phyloP scores from a whole-genome alignment of 1,139 yeast genomes.

The Kodamaea anthophila region DNA sequence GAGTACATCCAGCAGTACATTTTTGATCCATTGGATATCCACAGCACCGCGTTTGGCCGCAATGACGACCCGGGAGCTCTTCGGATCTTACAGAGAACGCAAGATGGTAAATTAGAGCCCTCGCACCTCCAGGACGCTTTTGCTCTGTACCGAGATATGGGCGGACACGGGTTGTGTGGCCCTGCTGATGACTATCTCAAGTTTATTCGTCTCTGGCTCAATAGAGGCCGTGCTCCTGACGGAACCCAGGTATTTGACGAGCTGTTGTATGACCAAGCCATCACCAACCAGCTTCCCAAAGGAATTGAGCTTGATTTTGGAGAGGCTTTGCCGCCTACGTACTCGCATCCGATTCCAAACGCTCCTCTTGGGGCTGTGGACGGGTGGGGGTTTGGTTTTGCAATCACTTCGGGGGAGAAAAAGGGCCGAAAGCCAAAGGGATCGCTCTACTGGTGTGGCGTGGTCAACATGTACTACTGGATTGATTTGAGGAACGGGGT shows the following conservation, averaged over 20 bases:
- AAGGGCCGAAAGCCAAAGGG: conserved; percentile 38
- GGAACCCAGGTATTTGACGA: conserved; percentile 25
- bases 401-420: conserved; percentile 13
- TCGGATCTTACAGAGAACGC: neutral
- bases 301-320: conserved; percentile 9
- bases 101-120: neutral
- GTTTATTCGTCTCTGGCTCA: conserved; percentile 41
- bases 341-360: too few relatives aligned
- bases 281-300: conserved; percentile 29
- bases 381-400: conserved; percentile 1
- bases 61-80: conserved; percentile 1
- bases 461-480: conserved; percentile 35
- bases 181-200: conserved; percentile 21
- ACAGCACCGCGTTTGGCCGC: conserved; percentile 2
- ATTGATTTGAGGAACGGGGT: neutral
- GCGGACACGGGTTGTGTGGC: conserved; percentile 3
- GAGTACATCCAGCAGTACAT: conserved; percentile 33
- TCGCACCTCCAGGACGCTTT: neutral
- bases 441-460: conserved; percentile 40
- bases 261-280: conserved; percentile 27
- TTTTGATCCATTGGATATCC: conserved; percentile 42
- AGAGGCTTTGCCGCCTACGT: neutral
- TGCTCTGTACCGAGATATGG: conserved; percentile 22
- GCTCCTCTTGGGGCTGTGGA: conserved; percentile 3
- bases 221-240: conserved; percentile 38